A percentile compares a stretch with the other conserved stretches of the same genome.
These are phyloP conservation scores for Neofusicoccum cordaticola DNA, from an alignment of 2,329 filamentous ascomycete species.

Conservation along the genomic window DNA sequence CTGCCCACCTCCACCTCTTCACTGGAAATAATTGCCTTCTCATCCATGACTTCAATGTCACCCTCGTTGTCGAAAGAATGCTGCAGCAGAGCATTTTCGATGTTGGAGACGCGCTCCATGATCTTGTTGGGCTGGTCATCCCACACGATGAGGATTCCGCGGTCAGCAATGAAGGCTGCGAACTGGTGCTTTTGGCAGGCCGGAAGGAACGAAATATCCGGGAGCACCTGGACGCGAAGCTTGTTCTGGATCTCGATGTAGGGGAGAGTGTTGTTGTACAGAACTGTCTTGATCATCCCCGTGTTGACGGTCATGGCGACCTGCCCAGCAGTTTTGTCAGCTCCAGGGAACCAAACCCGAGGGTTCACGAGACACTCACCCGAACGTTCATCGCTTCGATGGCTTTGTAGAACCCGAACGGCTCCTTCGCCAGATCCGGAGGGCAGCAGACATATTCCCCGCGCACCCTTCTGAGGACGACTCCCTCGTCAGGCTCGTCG, in stretches of 20 bases:
- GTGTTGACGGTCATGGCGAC: constrained; percentile 81
- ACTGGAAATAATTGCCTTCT: constrained; percentile 50
- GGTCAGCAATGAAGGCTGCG: constrained; percentile 71
- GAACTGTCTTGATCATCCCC: constrained; percentile 72
- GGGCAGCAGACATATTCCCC: constrained; percentile 73
- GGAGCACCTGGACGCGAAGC: constrained; percentile 73
- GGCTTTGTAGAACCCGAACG: constrained; percentile 61
- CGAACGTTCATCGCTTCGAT: constrained; percentile 70
- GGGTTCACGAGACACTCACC: constrained; percentile 42
- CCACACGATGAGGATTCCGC: constrained; percentile 73
- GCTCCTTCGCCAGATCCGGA: constrained; percentile 53
- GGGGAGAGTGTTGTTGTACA: constrained; percentile 69
- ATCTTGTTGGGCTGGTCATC: constrained; percentile 74
- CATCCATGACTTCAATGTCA: constrained; percentile 49
- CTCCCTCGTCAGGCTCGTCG: constrained; percentile 69
- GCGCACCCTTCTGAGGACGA: constrained; percentile 65
- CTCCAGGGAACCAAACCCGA: neutral
- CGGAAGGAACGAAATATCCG: constrained; percentile 68
- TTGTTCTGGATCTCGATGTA: constrained; percentile 73
- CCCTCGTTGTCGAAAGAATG: constrained; percentile 65
- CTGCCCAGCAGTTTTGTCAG: constrained; percentile 38
- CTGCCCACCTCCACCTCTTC: constrained; percentile 52
- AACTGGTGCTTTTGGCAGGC: constrained; percentile 75
- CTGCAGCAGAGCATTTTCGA: constrained; percentile 75
- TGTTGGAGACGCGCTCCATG: constrained; percentile 65